These are phyloP conservation scores for Tanacetum coccineum DNA, from an alignment of 129 eudicot species.

Conservation along the genomic window DNA sequence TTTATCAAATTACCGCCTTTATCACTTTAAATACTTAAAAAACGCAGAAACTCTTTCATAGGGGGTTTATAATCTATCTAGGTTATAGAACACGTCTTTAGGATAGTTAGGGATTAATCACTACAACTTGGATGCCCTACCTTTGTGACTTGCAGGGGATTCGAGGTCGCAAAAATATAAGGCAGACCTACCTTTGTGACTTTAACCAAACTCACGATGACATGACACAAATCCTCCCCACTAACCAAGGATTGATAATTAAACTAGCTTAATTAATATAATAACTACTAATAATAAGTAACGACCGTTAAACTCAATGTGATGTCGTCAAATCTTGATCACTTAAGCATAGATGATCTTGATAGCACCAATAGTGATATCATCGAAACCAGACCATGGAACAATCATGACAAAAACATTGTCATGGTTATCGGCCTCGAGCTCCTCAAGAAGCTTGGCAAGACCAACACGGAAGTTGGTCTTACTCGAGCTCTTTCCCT, in stretches of 20 bases:
- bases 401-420: conserved; percentile 43
- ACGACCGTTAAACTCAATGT: too few species aligned
- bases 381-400: conserved; percentile 40
- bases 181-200: too few species aligned
- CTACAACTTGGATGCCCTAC: too few species aligned
- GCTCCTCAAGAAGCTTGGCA: conserved; percentile 53
- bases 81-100: too few species aligned
- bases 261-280: background rate
- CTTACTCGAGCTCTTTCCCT: conserved; percentile 30
- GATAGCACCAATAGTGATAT: conserved; percentile 44
- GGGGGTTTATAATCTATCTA: too few species aligned
- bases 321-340: conserved; percentile 6
- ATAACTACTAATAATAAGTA: too few species aligned
- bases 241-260: background rate
- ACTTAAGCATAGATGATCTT: conserved; percentile 38
- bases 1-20: too few species aligned
- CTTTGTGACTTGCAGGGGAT: too few species aligned
- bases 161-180: too few species aligned
- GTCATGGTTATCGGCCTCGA: conserved; percentile 58
- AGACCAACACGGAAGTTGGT: conserved; percentile 47
- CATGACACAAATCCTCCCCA: background rate
- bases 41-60: too few species aligned
- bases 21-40: too few species aligned
- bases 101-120: too few species aligned
- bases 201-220: background rate